These are phyloP conservation scores for Emiliania huxleyi DNA, from an alignment of 78 protist genomes.

Conservation along the genomic window DNA sequence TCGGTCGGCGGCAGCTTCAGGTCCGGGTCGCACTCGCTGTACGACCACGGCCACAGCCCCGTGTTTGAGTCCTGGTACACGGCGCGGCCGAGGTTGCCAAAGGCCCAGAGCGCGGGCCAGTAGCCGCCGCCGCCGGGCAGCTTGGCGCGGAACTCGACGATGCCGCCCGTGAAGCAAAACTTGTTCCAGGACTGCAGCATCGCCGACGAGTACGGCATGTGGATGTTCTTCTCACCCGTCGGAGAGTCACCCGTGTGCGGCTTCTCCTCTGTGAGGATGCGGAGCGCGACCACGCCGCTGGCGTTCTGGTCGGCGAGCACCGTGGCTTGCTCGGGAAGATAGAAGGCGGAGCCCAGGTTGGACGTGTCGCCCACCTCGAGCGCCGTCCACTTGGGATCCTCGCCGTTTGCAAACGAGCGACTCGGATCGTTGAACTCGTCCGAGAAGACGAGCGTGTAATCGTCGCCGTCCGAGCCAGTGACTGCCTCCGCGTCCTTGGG, in stretches of 20 bases:
- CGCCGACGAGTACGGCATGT: neutral
- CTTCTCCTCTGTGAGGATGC: neutral
- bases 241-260: neutral
- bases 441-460: neutral
- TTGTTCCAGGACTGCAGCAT: constrained; percentile 22
- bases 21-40: neutral
- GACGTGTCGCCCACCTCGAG: neutral
- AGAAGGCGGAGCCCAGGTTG: neutral
- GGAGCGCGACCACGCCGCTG: neutral
- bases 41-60: constrained; percentile 5
- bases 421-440: neutral
- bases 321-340: neutral
- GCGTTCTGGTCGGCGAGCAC: neutral
- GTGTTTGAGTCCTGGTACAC: neutral
- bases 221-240: neutral
- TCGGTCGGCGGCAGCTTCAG: neutral
- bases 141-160: neutral
- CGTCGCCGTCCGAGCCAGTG: neutral
- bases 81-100: constrained; percentile 16
- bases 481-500: neutral
- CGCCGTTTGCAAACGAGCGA: neutral
- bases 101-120: constrained; percentile 23
- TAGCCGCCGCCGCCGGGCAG: neutral
- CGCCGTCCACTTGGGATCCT: neutral
- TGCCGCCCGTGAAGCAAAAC: constrained; percentile 25